A percentile compares a stretch with the other conserved stretches of the same genome.
These are phyloP conservation scores for Pseudozyma tsukubaensis DNA, from an alignment of 1,284 basidiomycete species.

Conservation along the genomic window DNA sequence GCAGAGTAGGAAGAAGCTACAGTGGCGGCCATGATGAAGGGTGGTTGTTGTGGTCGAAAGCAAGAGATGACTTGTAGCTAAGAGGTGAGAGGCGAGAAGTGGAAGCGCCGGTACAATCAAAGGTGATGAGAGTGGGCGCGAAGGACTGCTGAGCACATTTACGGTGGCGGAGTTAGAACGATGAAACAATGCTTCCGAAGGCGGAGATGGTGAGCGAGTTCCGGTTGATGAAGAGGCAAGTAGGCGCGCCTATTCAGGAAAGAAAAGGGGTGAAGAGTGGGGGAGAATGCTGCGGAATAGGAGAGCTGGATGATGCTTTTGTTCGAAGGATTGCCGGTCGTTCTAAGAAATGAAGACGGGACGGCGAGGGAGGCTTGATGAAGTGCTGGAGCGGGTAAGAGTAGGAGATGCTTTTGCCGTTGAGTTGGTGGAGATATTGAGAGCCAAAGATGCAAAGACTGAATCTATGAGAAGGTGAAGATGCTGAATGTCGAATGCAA, in stretches of 20 bases:
- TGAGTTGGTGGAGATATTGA: not conserved
- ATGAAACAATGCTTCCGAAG: not conserved
- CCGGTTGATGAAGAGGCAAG: constrained; percentile 4
- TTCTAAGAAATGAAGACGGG: constrained; percentile 7
- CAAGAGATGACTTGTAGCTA: not conserved
- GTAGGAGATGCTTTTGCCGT: constrained; percentile 11
- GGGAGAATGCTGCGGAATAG: constrained; percentile 4
- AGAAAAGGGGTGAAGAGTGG: not conserved
- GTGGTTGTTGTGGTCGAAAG: not conserved
- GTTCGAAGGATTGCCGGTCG: constrained; percentile 1
- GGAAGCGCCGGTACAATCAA: constrained; percentile 10
- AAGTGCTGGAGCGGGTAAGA: not conserved
- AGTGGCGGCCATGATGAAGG: constrained; percentile 40
- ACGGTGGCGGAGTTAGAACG: constrained; percentile 10
- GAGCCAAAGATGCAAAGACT: not conserved
- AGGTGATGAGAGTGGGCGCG: constrained; percentile 15
- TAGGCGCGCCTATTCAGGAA: not conserved
- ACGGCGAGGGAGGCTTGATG: not conserved
- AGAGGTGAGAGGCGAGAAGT: not conserved
- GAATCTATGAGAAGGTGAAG: not conserved
- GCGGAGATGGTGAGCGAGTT: not conserved
- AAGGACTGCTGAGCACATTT: constrained; percentile 14
- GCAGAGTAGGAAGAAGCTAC: constrained; percentile 36
- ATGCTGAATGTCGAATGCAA: not conserved
- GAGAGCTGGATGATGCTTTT: constrained; percentile 17